Percentiles rank a stretch among this genome's conserved stretches.
Conservation (phyloP, 805 yeast species). For the Yamadazyma philogaea region DNA sequence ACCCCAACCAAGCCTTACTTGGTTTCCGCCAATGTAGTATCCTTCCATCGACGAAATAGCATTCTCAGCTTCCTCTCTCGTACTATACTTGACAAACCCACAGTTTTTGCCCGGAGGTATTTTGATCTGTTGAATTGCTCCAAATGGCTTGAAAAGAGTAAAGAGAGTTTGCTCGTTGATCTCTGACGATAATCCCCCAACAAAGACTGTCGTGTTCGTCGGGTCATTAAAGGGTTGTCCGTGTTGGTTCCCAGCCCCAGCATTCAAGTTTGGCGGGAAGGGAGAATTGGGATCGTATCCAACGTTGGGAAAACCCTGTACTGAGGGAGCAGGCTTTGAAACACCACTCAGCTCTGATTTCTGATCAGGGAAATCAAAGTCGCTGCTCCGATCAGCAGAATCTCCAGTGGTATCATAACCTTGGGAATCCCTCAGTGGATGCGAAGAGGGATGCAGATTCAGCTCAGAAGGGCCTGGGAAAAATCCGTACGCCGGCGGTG, state of each 20-base stretch:
- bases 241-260: constrained; percentile 4
- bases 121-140: constrained; percentile 64
- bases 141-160: constrained; percentile 68
- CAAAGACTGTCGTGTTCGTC: constrained; percentile 70
- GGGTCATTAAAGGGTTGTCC: constrained; percentile 47
- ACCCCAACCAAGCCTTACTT: constrained; percentile 88
- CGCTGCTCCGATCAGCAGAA: not conserved
- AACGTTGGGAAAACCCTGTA: not conserved
- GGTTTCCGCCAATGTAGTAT: constrained; percentile 77
- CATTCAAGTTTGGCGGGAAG: not conserved
- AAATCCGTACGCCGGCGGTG: constrained; percentile 16
- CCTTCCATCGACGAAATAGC: constrained; percentile 90
- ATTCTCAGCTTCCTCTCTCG: constrained; percentile 76
- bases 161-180: constrained; percentile 60
- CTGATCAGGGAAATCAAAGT: not conserved
- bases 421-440: not conserved
- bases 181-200: constrained; percentile 69
- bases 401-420: not conserved
- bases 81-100: constrained; percentile 81
- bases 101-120: constrained; percentile 82
- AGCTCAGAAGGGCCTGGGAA: constrained; percentile 5
- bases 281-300: constrained; percentile 1
- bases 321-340: not conserved
- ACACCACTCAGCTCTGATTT: not conserved
- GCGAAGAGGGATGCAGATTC: not conserved